Evolutionary conservation across 2,329 filamentous ascomycete genomes (phyloP).

Genomic region (Fusarium sp.): DNA sequence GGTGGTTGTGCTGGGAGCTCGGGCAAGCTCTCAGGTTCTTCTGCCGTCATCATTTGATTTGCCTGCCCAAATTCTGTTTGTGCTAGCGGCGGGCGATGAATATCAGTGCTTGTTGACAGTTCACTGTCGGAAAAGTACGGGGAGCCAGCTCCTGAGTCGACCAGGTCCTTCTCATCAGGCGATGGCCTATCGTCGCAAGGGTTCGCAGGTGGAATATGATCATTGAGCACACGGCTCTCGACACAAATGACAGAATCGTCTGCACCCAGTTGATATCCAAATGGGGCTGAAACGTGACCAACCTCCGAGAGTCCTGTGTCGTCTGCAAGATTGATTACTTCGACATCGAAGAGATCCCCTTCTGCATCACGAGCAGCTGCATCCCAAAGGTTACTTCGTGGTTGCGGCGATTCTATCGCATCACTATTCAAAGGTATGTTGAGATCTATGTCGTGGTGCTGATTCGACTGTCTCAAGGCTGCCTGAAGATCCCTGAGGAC

Average conservation of each 20-base stretch:
- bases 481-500: slow-evolving; percentile 69
- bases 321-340: slow-evolving; percentile 67
- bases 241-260: not conserved
- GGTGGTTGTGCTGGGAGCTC: slow-evolving; percentile 5
- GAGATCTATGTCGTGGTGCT: slow-evolving; percentile 51
- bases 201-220: slow-evolving; percentile 34
- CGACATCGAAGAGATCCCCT: slow-evolving; percentile 70
- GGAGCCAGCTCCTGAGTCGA: slow-evolving; percentile 4
- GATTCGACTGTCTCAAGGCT: slow-evolving; percentile 68
- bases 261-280: slow-evolving; percentile 47
- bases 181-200: slow-evolving; percentile 39
- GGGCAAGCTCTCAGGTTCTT: not conserved
- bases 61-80: not conserved
- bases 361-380: slow-evolving; percentile 73
- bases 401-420: slow-evolving; percentile 45
- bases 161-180: not conserved
- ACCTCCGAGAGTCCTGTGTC: slow-evolving; percentile 42
- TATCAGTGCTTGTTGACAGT: slow-evolving; percentile 24
- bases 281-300: slow-evolving; percentile 47
- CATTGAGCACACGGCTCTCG: not conserved
- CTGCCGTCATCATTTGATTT: not conserved
- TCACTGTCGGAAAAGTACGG: slow-evolving; percentile 36
- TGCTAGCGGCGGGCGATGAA: not conserved
- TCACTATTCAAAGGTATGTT: slow-evolving; percentile 52
- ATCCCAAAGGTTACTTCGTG: slow-evolving; percentile 68